phyloP scores from a whole-genome alignment of 1,284 basidiomycete genomes.

The Entoloma clypeatum region DNA sequence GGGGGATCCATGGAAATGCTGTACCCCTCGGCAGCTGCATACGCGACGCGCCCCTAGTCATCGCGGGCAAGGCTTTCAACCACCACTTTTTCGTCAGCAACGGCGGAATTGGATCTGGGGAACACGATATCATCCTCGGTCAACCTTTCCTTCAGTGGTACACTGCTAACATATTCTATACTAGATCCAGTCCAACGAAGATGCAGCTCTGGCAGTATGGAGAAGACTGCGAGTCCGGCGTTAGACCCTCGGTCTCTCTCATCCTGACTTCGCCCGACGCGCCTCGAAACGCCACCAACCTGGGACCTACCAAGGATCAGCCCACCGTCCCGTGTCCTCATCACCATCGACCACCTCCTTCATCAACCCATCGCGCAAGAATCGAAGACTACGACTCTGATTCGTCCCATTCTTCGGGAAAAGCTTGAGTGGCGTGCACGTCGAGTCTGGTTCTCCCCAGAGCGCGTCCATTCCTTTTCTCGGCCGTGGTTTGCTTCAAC shows the following conservation, averaged over 20 bases:
- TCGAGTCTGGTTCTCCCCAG: constrained; percentile 10
- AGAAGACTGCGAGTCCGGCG: neutral
- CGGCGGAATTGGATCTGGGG: constrained; percentile 4
- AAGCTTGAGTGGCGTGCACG: constrained; percentile 9
- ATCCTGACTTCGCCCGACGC: neutral
- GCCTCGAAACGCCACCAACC: no score
- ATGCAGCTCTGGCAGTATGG: constrained; percentile 1
- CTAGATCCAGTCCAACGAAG: constrained; percentile 8
- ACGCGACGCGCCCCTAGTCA: constrained; percentile 19
- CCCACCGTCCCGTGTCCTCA: no score
- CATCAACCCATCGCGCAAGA: no score
- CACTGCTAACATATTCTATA: constrained; percentile 20
- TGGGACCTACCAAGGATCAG: no score
- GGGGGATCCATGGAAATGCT: constrained; percentile 24
- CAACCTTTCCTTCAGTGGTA: constrained; percentile 30
- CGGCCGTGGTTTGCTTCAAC: constrained; percentile 15
- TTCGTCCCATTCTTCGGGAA: constrained; percentile 13
- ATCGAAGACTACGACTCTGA: constrained; percentile 6
- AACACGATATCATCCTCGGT: constrained; percentile 26
- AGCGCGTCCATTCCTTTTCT: constrained; percentile 13
- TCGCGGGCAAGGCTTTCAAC: constrained; percentile 24
- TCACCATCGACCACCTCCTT: no score
- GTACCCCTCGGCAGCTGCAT: constrained; percentile 20
- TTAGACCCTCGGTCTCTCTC: neutral
- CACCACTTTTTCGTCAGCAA: constrained; percentile 28